phyloP scores from a whole-genome alignment of 257 asterid genomes.

The Nicotiana paniculata region DNA sequence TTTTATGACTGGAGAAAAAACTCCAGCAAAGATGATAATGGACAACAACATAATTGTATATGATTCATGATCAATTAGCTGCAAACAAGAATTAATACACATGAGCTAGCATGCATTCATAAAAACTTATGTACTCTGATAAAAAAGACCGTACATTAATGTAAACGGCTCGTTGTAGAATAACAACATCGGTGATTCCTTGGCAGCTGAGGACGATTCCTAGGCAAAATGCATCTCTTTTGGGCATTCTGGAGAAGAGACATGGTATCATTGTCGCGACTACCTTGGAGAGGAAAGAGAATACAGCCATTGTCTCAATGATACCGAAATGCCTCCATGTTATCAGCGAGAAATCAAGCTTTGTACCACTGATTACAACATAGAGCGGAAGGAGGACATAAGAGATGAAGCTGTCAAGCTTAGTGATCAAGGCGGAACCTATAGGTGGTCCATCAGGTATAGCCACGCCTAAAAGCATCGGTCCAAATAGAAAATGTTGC shows the following conservation, averaged over 20 bases:
- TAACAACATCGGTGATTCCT: slow-evolving; percentile 34
- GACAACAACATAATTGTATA: slow-evolving; percentile 28
- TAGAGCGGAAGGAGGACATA: slow-evolving; percentile 27
- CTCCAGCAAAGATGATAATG: slow-evolving; percentile 16
- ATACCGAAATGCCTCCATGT: slow-evolving; percentile 22
- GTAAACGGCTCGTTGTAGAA: slow-evolving; percentile 25
- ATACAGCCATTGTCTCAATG: slow-evolving; percentile 16
- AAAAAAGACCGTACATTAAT: slow-evolving; percentile 11
- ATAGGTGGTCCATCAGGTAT: slow-evolving; percentile 46
- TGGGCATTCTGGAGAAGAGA: slow-evolving; percentile 16
- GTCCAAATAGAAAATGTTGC: slow-evolving; percentile 31
- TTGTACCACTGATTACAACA: slow-evolving; percentile 28
- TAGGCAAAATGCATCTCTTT: slow-evolving; percentile 22
- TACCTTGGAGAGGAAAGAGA: slow-evolving; percentile 23
- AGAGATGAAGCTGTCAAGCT: slow-evolving; percentile 27
- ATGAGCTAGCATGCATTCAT: neutral
- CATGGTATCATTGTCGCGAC: slow-evolving; percentile 27
- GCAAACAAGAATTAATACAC: slow-evolving; percentile 1
- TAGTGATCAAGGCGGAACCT: slow-evolving; percentile 34
- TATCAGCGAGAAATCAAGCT: slow-evolving; percentile 24
- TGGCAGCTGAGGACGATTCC: slow-evolving; percentile 34
- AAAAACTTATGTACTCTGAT: neutral
- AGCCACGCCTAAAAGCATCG: slow-evolving; percentile 29
- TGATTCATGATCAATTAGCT: slow-evolving; percentile 28
- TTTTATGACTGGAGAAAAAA: slow-evolving; percentile 26